Evolutionary conservation across 805 yeast genomes (phyloP), one percentile per base, ranked within the genome.

Genomic region (Saturnispora silvae): DNA sequence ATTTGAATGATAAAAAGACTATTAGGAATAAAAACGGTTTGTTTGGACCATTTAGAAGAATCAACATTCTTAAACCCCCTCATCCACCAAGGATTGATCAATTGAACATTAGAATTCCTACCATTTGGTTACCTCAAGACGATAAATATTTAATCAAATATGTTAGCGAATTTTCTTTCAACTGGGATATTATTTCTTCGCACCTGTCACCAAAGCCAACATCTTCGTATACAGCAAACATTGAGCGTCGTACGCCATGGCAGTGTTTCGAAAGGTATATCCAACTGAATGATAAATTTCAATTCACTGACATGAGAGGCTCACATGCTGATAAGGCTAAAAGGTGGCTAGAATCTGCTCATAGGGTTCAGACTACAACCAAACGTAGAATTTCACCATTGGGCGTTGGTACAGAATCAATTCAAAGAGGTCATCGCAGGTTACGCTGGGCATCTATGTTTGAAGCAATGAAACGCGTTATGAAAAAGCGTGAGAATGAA

Each of bases 191-290:
- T 35, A 84, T 92, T 17, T 76, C 96, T 3, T 81, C 87, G 5
- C 83, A 81, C 52, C 63, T 92, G 54, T 70, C 81, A 31, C 69
- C 78, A 2, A 65, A 70, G 35, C 72, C 85, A 3, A 72, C 84
- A 0, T 67, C 75, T 45, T 72, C 79, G 11, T 86, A 84, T 55
- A 72, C 77, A 27, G 81, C 97, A 1, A 86, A 84, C 51, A 84
- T 86, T 40, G 97, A 92, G 57, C 72, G 96, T 51, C 71, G 98
- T 51, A 92, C 97, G 0, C 94, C 98, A 0, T 92, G 98, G 98
- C 97, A 89, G 56, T 89, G 97, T 56, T 92, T 92, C 62, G 98
- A 92, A 58, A 66, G 98, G 46, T 92, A 89, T 65, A 79, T 87
- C 43, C 97, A 89, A 60, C 67, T 92, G 46, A 85, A 83, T 49